These are phyloP conservation scores for Violaceomyces palustris DNA, from an alignment of 1,284 basidiomycete species.

Conservation along the genomic window DNA sequence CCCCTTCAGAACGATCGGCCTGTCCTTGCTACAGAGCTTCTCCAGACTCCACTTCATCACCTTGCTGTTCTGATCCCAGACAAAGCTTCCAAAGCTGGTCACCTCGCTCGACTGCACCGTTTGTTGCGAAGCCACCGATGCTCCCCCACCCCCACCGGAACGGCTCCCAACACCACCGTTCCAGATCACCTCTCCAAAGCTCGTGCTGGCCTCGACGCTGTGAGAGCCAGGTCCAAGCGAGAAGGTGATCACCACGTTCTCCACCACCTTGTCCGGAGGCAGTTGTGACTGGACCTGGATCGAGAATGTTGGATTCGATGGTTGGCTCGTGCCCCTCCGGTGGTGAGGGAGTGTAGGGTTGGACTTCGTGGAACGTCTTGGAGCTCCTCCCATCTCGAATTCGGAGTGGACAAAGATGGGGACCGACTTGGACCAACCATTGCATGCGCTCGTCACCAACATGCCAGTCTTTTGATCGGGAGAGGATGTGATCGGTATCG, in stretches of 20 bases:
- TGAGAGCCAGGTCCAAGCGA: constrained; percentile 28
- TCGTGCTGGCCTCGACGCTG: constrained; percentile 28
- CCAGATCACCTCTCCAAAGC: constrained; percentile 2
- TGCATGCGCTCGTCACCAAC: constrained; percentile 5
- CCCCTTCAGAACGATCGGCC: constrained; percentile 19
- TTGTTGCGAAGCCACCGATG: not conserved
- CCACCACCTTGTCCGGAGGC: constrained; percentile 7
- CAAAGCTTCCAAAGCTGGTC: constrained; percentile 4
- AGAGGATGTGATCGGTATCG: not conserved
- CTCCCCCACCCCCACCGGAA: constrained; percentile 1
- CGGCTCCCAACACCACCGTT: not conserved
- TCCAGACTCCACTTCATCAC: constrained; percentile 30
- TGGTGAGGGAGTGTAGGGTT: constrained; percentile 2
- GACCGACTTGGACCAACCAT: constrained; percentile 11
- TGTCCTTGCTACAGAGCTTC: constrained; percentile 3
- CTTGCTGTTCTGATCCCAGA: constrained; percentile 32
- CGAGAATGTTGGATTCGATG: constrained; percentile 6
- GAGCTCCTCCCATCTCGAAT: constrained; percentile 11
- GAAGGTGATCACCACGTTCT: constrained; percentile 34
- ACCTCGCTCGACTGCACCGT: not conserved
- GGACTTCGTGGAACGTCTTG: constrained; percentile 10
- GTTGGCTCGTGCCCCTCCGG: not conserved
- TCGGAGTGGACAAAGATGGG: constrained; percentile 6
- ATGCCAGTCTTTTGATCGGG: not conserved
- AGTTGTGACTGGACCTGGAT: constrained; percentile 6